A percentile compares a stretch with the other conserved stretches of the same genome.
Evolutionary conservation across 1,139 yeast species (phyloP).

Genomic region (Pichia sp.): DNA sequence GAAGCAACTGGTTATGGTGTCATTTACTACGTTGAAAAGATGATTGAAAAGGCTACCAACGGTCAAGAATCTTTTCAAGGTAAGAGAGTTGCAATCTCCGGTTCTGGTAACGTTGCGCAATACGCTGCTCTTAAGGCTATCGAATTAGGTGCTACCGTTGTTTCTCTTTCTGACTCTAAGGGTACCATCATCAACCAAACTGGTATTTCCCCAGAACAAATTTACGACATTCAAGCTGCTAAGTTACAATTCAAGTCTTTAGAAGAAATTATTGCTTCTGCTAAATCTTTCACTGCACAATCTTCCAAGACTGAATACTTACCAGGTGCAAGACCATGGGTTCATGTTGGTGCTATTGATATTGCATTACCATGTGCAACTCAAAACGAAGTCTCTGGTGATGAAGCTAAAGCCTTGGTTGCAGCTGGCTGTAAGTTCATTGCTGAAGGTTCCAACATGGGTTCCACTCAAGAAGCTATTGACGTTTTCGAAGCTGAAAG

Average conservation of each 20-base stretch:
- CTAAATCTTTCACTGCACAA: conserved; percentile 48
- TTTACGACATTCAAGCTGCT: conserved; percentile 68
- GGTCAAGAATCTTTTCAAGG: conserved; percentile 88
- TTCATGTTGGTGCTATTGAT: conserved; percentile 83
- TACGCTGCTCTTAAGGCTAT: conserved; percentile 96
- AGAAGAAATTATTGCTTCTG: conserved; percentile 55
- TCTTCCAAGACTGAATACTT: conserved; percentile 56
- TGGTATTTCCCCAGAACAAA: conserved; percentile 80
- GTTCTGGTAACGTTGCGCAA: conserved; percentile 99
- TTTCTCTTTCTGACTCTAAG: conserved; percentile 89
- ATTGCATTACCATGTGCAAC: conserved; percentile 98
- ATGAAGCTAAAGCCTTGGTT: conserved; percentile 90
- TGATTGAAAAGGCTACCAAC: conserved; percentile 87
- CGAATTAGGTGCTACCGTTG: conserved; percentile 93
- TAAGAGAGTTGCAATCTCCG: conserved; percentile 93
- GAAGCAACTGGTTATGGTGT: conserved; percentile 99
- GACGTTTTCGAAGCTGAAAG: conserved; percentile 89
- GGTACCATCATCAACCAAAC: conserved; percentile 71
- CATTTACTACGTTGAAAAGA: conserved; percentile 93
- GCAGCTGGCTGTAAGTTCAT: conserved; percentile 88
- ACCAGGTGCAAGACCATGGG: conserved; percentile 96
- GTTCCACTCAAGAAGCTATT: conserved; percentile 95
- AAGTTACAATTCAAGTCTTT: conserved; percentile 77
- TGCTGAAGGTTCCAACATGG: conserved; percentile 99
- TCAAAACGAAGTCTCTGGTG: conserved; percentile 95